These are phyloP conservation scores for Umbelopsis sp. DNA, from an alignment of 192 early-diverging fungal species.

Conservation along the genomic window DNA sequence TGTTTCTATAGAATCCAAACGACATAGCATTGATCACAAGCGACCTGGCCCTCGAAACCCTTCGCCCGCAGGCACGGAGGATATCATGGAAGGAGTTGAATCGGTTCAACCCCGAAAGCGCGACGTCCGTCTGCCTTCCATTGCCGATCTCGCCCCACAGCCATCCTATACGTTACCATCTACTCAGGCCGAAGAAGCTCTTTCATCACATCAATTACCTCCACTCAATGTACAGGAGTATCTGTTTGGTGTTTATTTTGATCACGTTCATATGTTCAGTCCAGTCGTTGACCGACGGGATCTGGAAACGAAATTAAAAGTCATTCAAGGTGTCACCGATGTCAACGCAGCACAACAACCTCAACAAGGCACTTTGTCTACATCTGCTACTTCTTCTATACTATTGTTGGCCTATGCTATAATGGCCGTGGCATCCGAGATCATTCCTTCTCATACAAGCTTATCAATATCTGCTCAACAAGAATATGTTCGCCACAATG, in stretches of 20 bases:
- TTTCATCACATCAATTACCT: slow-evolving; percentile 10
- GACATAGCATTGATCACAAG: not conserved
- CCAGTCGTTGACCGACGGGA: slow-evolving; percentile 23
- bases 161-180: not conserved
- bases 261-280: slow-evolving; percentile 23
- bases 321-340: slow-evolving; percentile 5
- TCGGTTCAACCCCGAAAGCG: slow-evolving; percentile 7
- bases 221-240: slow-evolving; percentile 8
- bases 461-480: not conserved
- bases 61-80: not conserved
- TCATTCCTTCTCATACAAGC: slow-evolving; percentile 9
- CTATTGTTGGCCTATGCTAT: slow-evolving; percentile 4
- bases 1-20: not conserved
- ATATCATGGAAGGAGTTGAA: slow-evolving; percentile 19
- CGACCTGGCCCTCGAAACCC: not conserved
- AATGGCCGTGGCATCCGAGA: slow-evolving; percentile 9
- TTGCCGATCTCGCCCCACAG: slow-evolving; percentile 5
- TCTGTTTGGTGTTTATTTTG: slow-evolving; percentile 20
- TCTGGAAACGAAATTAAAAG: slow-evolving; percentile 18
- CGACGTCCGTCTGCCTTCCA: slow-evolving; percentile 8
- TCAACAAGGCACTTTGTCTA: not conserved
- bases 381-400: not conserved
- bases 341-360: not conserved
- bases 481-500: slow-evolving; percentile 8
- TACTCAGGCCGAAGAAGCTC: slow-evolving; percentile 3